Evolutionary conservation across 768 basidiomycete genomes (phyloP), one percentile per base, ranked within the genome.

Genomic region (Serendipita sp.): DNA sequence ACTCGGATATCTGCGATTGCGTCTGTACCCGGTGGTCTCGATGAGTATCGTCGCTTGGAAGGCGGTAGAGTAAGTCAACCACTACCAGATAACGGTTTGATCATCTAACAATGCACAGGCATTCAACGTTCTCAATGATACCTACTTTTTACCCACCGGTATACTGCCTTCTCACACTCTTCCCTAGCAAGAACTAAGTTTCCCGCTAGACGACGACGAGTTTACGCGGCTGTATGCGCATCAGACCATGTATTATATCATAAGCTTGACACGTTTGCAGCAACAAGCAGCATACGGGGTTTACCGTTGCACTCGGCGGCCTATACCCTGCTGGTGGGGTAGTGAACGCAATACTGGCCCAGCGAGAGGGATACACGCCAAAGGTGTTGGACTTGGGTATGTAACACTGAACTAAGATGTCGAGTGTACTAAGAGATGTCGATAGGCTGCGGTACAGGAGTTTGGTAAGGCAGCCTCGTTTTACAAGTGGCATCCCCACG

Each of bases 101-200:
- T 23, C 23, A 23, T 23, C 23, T 23, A 23, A 23, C 13, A 13
- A 41, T 41, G 5, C 13, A 41, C 38, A 41, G 38, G 38, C 23
- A 11, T 60, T 28, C 56, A 60, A 60, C 56, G 56, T 60, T n/a
- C 16, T 60, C 23, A 60, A 60, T 60, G 56, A 60, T 4, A 28
- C 16, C 16, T 60, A 60, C 56, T 60, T 60, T 10, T 36, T 60
- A 23, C 56, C 56, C 16, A 60, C 56, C 11, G 56, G 56, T 60
- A n/a, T 35, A 30, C 23, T 23, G 23, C 23, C 23, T 23, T 23
- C 23, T 23, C 23, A 23, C 23, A 23, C 23, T 23, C 23, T 15
- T 54, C 23, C 13, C 30, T 54, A 11, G 30, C 13, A 15, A 16
- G 52, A 54, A 46, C 11, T 46, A 46, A 11, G 44, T 8, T n/a